These are phyloP conservation scores for Bolboschoenus planiculmis DNA, from an alignment of 176 grass and related monocot genomes.

Conservation along the genomic window DNA sequence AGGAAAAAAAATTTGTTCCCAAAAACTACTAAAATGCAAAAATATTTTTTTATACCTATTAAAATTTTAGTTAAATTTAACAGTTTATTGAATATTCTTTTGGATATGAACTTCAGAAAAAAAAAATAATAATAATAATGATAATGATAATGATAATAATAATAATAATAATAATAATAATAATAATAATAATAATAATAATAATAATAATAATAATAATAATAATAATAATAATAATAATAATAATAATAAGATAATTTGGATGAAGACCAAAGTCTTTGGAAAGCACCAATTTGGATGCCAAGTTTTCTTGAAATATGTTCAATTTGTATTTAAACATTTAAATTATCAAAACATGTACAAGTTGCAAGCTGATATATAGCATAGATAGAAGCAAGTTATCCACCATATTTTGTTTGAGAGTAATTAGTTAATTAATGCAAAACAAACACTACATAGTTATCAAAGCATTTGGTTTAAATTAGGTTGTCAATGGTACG, in stretches of 20 bases:
- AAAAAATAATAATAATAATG: neutral
- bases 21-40: too few relatives aligned
- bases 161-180: neutral
- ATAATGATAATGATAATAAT: neutral
- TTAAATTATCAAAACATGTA: neutral
- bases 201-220: neutral
- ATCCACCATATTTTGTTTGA: neutral
- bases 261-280: neutral
- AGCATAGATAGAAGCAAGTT: neutral
- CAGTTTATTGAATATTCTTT: too few relatives aligned
- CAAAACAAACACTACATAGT: neutral
- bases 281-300: neutral
- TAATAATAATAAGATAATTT: too few relatives aligned
- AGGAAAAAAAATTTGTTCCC: too few relatives aligned
- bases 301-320: neutral
- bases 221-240: too few relatives aligned
- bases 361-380: neutral
- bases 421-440: neutral
- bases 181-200: neutral
- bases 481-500: neutral
- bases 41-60: too few relatives aligned
- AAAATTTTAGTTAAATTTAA: too few relatives aligned
- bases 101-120: too few relatives aligned
- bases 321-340: neutral
- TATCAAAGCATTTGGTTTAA: neutral